Base-by-base conservation (phyloP, 306 rosid genomes). In the Vigna hirtella region DNA sequence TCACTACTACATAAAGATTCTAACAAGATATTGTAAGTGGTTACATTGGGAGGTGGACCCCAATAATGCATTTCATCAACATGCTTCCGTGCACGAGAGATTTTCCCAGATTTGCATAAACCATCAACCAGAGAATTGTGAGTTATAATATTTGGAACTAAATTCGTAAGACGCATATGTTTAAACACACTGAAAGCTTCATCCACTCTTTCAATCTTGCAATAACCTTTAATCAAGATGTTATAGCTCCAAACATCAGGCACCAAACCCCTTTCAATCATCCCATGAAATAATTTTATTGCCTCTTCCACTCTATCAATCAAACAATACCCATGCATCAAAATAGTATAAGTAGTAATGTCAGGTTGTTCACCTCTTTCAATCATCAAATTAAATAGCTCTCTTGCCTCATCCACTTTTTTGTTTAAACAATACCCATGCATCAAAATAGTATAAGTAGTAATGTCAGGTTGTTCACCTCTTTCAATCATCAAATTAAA, bases 191-290 rank as follows among this genome's bases (percentile, higher is more conserved):
- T 24, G 45, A 42, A 16, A 16, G 68, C 78, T 24, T 58, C 30
- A 40, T 42, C 28, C 7, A 73, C 43, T 58, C 78, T 73, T 22
- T 57, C 24, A 9, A 34, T 17, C 64, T 52, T 52, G 76, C 76
- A 71, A 52, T 71, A 71, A 52, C 76, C 76, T 56, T 42, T 14
- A 73, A 73, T 73, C 68, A 58, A 59, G n/a, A 43, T 58, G 67
- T 73, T 73, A 43, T 73, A 73, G 32, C 78, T 40, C 78, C 78
- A 73, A 11, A 71, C 51, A 52, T 71, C 76, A 52, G 76, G 76
- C 51, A 71, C 65, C 49, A 71, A 53, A 71, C 78, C 55, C 28
- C 57, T 45, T 73, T 43, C 45, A 58, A 73, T 73, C 78, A 73
- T 73, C 68, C 30, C 63, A 24, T 57, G 57, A 57, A 73, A 73